These are phyloP conservation scores for Xylariaceae sp. DNA, from an alignment of 2,329 filamentous ascomycete genomes.

Conservation along the genomic window DNA sequence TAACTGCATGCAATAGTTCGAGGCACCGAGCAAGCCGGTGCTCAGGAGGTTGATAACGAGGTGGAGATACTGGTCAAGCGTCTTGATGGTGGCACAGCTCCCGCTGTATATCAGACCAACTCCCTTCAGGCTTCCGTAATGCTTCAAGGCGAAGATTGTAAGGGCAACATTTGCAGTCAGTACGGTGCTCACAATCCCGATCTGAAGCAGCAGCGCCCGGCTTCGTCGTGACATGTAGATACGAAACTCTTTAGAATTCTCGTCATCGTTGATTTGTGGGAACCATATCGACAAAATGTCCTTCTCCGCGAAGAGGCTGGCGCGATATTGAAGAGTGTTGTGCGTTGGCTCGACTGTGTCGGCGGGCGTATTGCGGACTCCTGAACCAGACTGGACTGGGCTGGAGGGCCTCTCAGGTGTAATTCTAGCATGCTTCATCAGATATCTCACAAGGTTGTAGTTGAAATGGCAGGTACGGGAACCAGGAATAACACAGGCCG, in stretches of 20 bases:
- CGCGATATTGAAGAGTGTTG: too few species aligned
- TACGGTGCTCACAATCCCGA: constrained; percentile 5
- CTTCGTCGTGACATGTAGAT: constrained; percentile 9
- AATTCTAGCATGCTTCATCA: too few species aligned
- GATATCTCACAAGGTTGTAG: too few species aligned
- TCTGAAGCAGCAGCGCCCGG: constrained; percentile 11
- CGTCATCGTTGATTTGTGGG: constrained; percentile 9
- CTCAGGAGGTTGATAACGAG: constrained; percentile 9
- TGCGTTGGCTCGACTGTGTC: too few species aligned
- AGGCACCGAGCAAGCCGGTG: constrained; percentile 9
- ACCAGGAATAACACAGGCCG: too few species aligned
- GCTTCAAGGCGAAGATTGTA: constrained; percentile 2
- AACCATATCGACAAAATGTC: constrained; percentile 2
- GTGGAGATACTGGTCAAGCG: constrained; percentile 5
- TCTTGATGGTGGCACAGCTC: constrained; percentile 8
- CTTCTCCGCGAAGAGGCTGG: not conserved
- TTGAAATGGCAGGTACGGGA: too few species aligned
- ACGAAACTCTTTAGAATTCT: constrained; percentile 5
- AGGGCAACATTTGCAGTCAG: constrained; percentile 7
- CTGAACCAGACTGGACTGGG: too few species aligned
- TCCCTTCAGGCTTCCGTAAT: constrained; percentile 5
- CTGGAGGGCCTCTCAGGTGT: too few species aligned
- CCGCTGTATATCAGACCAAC: constrained; percentile 9
- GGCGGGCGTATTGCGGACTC: too few species aligned
- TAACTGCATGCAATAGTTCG: constrained; percentile 10